phyloP scores from a whole-genome alignment of 352 stramenopile genomes.

The Paralagenidium karlingii region DNA sequence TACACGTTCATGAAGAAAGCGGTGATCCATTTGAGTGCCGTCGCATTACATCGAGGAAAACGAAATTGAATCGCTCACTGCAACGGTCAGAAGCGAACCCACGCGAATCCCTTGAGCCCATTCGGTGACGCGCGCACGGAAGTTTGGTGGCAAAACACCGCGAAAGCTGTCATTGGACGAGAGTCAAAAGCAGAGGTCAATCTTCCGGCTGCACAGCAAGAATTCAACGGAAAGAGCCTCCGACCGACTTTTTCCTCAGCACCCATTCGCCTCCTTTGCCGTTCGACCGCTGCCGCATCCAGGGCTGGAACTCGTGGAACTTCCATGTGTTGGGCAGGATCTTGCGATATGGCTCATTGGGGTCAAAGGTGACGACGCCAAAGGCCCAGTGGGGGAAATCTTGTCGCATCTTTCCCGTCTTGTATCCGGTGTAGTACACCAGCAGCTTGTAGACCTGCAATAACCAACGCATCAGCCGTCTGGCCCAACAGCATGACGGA shows the following conservation, averaged over 20 bases:
- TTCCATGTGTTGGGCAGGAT: conserved; percentile 71
- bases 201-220: too few relatives aligned
- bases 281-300: conserved; percentile 34
- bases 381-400: conserved; percentile 60
- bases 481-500: background rate
- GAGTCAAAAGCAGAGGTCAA: too few relatives aligned
- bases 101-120: conserved; percentile 38
- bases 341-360: conserved; percentile 39
- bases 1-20: conserved; percentile 8
- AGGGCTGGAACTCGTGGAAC: conserved; percentile 53
- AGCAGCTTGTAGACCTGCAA: conserved; percentile 51
- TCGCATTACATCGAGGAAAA: conserved; percentile 3
- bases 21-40: background rate
- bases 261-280: conserved; percentile 69
- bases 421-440: conserved; percentile 77
- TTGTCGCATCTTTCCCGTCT: conserved; percentile 51
- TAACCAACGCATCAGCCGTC: background rate
- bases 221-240: too few relatives aligned
- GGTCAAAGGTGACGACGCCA: conserved; percentile 51
- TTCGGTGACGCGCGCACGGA: conserved; percentile 35
- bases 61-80: too few relatives aligned
- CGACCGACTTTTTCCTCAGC: conserved; percentile 23
- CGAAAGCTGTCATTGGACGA: background rate
- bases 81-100: conserved; percentile 41
- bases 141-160: conserved; percentile 20